A percentile compares a stretch with the other conserved stretches of the same genome.
Evolutionary conservation across 768 basidiomycete species (phyloP).

Genomic region (Termitomyces sp.): DNA sequence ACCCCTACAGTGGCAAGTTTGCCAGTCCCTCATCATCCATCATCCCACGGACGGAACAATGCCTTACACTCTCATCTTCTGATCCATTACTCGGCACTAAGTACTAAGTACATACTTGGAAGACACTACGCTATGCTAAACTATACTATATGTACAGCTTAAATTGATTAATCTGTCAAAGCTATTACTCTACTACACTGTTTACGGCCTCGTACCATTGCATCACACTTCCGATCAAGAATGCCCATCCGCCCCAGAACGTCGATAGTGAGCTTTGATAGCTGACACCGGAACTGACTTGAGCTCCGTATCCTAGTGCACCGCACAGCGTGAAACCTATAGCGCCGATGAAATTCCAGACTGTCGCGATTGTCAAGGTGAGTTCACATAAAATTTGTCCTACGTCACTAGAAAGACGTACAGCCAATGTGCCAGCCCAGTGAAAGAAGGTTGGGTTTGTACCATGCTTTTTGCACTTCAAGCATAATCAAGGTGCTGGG

Average conservation of each 20-base stretch:
- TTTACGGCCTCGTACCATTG: slow-evolving; percentile 57
- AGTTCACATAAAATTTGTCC: not conserved
- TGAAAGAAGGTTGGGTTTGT: not conserved
- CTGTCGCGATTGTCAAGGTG: not conserved
- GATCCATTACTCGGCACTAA: not conserved
- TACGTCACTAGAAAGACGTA: not conserved
- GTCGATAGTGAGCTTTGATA: slow-evolving; percentile 56
- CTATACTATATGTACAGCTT: not conserved
- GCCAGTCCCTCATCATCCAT: too few relatives aligned
- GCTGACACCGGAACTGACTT: slow-evolving; percentile 29
- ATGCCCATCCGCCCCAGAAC: slow-evolving; percentile 63
- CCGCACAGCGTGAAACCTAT: slow-evolving; percentile 60
- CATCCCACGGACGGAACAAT: too few relatives aligned
- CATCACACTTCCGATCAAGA: slow-evolving; percentile 55
- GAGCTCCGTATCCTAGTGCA: slow-evolving; percentile 48
- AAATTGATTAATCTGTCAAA: not conserved
- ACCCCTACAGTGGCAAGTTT: too few relatives aligned
- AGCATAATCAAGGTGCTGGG: not conserved
- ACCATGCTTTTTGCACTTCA: not conserved
- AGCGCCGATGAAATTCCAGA: slow-evolving; percentile 37
- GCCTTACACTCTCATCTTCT: too few relatives aligned
- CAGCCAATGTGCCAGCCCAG: not conserved
- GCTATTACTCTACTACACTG: slow-evolving; percentile 26
- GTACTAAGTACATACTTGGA: too few relatives aligned
- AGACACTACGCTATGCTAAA: not conserved